Percentiles rank a stretch among this genome's conserved stretches.
These are phyloP conservation scores for Sporothrix globosa DNA, from an alignment of 2,329 filamentous ascomycete genomes.

Conservation along the genomic window DNA sequence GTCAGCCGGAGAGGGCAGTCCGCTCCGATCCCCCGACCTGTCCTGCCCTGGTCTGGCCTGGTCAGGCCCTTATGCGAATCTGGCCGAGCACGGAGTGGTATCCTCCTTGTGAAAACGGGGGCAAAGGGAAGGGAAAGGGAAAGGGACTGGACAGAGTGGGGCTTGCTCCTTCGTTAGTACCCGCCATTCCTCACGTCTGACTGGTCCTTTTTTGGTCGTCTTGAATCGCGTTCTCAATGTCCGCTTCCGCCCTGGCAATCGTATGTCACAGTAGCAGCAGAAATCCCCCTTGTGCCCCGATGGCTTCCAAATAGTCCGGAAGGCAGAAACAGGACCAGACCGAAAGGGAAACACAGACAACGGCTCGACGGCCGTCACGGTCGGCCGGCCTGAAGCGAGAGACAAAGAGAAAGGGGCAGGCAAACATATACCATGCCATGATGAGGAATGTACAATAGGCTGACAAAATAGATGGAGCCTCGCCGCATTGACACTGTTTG, in stretches of 20 bases:
- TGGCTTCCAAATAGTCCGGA: constrained; percentile 2
- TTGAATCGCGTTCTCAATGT: not conserved
- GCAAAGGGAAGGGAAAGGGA: not conserved
- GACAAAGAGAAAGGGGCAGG: not conserved
- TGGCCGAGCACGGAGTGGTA: constrained; percentile 26
- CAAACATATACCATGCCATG: not conserved
- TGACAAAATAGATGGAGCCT: not conserved
- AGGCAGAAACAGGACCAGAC: not conserved
- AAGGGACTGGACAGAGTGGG: not conserved
- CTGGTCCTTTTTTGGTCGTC: not conserved
- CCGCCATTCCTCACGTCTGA: constrained; percentile 10
- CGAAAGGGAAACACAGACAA: not conserved
- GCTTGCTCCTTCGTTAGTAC: not conserved
- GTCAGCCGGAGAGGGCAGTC: constrained; percentile 11
- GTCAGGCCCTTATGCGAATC: constrained; percentile 7
- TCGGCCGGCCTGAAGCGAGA: not conserved
- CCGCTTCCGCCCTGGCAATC: not conserved
- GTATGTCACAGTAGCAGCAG: not conserved
- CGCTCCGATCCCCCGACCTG: constrained; percentile 13
- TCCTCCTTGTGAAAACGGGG: constrained; percentile 23
- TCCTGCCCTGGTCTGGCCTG: not conserved
- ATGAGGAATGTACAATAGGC: not conserved
- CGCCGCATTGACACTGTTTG: not conserved
- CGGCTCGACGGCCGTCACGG: not conserved
- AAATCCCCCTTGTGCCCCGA: constrained; percentile 9